These are phyloP conservation scores for Daldinia concentrica DNA, from an alignment of 495 filamentous ascomycete genomes.

Conservation along the genomic window DNA sequence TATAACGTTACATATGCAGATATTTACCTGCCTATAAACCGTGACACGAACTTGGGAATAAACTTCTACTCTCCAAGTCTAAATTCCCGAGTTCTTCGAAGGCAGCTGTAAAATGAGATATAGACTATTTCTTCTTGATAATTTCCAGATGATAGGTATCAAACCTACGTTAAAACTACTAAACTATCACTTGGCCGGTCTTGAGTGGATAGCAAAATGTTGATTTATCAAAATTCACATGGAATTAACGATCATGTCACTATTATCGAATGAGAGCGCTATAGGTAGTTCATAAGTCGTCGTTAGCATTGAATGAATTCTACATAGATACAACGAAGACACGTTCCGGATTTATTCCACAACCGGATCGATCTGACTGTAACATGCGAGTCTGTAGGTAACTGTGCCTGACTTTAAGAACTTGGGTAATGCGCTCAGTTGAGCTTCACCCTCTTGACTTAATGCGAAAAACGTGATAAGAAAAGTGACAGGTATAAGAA, in stretches of 20 bases:
- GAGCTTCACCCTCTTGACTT: conserved; percentile 6
- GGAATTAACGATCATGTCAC: not conserved
- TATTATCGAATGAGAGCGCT: not conserved
- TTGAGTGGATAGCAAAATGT: not conserved
- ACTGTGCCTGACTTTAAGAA: not conserved
- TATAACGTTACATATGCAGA: not conserved
- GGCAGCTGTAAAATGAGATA: not conserved
- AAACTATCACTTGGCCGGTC: too few species aligned
- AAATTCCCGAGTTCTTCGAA: not conserved
- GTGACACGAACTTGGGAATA: not conserved
- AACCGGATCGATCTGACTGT: not conserved
- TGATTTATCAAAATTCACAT: not conserved
- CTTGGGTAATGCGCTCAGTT: not conserved
- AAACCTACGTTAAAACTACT: too few species aligned
- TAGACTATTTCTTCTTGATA: too few species aligned
- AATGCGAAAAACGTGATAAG: conserved; percentile 18
- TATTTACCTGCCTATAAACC: not conserved
- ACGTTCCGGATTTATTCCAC: conserved; percentile 15
- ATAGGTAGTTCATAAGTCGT: conserved; percentile 30
- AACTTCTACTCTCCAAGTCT: not conserved
- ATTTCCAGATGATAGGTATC: too few species aligned
- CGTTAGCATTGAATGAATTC: conserved; percentile 27
- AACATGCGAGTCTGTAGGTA: not conserved
- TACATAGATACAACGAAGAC: conserved; percentile 33
- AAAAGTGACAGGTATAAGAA: conserved; percentile 36